phyloP scores from a whole-genome alignment of 2,329 filamentous ascomycete species.

The Venturia carpophila region DNA sequence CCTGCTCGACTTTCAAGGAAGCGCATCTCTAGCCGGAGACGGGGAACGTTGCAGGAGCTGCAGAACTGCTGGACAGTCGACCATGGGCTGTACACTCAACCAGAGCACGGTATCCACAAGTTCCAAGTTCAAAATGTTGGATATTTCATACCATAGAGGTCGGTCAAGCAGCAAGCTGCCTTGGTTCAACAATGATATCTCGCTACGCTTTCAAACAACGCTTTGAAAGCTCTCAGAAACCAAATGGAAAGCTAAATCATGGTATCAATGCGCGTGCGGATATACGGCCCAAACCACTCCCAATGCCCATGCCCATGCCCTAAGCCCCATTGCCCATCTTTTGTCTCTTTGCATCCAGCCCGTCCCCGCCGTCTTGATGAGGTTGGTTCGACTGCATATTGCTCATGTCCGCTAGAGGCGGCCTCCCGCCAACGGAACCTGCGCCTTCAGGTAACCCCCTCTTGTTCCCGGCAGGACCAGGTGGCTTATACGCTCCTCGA shows the following conservation, averaged over 20 bases:
- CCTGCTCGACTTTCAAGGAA: no score
- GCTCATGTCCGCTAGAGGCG: conserved; percentile 17
- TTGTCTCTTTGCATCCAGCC: conserved; percentile 11
- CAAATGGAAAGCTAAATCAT: conserved; percentile 4
- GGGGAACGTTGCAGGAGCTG: neutral
- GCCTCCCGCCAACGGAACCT: conserved; percentile 6
- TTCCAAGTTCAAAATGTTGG: neutral
- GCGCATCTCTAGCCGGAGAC: neutral
- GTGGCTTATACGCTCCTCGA: conserved; percentile 39
- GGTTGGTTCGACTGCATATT: conserved; percentile 8
- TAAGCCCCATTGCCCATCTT: neutral
- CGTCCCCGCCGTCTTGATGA: conserved; percentile 5
- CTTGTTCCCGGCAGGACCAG: conserved; percentile 29
- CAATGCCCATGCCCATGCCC: neutral
- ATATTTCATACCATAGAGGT: neutral
- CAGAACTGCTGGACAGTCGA: neutral
- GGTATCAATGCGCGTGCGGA: conserved; percentile 1
- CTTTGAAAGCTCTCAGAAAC: neutral
- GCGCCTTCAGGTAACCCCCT: conserved; percentile 23
- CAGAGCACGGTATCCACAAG: neutral
- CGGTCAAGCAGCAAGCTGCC: neutral
- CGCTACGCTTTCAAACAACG: conserved; percentile 1
- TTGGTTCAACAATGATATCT: conserved; percentile 2
- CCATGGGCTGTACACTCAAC: neutral
- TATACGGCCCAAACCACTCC: neutral